Evolutionary conservation across 345 rosid genomes (phyloP), one percentile per base, ranked within the genome.

Genomic region (Acer saccharum): DNA sequence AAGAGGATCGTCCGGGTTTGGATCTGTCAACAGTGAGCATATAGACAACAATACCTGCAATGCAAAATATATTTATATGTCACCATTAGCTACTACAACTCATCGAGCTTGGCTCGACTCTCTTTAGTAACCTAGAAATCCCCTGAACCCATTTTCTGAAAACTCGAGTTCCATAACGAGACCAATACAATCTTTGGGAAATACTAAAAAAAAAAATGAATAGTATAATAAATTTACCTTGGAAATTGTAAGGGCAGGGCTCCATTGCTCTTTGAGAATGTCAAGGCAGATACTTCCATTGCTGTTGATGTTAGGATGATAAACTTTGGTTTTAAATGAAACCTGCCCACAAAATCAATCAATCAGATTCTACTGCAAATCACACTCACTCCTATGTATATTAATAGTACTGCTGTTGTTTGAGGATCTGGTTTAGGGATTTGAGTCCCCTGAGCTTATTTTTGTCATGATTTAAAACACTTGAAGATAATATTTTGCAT

Each of bases 201-300:
- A 35, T 0, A 35, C 6, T 1, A 35, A 4, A 29, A 29, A 0
- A 29, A 29, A 2, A 29, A 29, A 25, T 2, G 6, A 35, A 35
- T 35, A 13, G 16, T 11, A 18, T 50, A 12, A 50, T 58, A 17
- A 18, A 58, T 3, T 23, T 64, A 64, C 68, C 68, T 64, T 64
- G 41, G 68, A 64, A 23, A 64, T 16, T 11, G 68, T 64, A 12
- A 64, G 68, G 18, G 68, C 68, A 64, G 68, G 39, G 18, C 68
- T 64, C 68, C 68, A 64, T 14, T 64, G 39, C 68, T 64, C 68
- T 64, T 64, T 64, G 68, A 64, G 68, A 64, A 64, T 64, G 68
- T 64, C 41, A 64, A 64, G 68, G 41, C 68, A 64, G 41, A 64
- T 27, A 7, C 39, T 64, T 23, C 68, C 68, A 13, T 25, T 64